Base-by-base conservation (phyloP, 1,139 yeast species). In the Zygotorulaspora mrakii region DNA sequence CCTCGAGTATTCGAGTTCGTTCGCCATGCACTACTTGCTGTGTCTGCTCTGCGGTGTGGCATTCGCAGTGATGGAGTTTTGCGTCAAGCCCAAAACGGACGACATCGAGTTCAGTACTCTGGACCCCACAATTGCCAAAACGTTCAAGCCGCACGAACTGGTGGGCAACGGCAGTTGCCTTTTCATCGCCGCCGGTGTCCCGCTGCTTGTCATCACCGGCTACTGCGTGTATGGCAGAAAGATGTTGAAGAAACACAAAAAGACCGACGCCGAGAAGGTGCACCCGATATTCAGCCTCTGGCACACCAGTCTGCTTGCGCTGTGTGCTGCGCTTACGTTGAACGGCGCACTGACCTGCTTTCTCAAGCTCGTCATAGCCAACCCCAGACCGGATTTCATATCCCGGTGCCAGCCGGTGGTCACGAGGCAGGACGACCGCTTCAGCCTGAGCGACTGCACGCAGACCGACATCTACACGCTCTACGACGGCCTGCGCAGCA, bases 371-470 rank as follows among this genome's bases (percentile, higher is more conserved):
- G 22, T 43, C 20, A 52, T 58, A 28, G 50, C 57, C 22, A 56
- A 57, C 40, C 38, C 49, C 7, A 42, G 63, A 21, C 63, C 63
- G 2, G 63, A 58, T 45, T 58, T 58, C 39, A 16, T 57, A 12
- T 54, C 45, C 8, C 42, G 61, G 26, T 57, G 61, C 42, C 42
- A 45, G 21, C 50, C 54, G 23, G 34, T 33, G 20, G 24, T 38
- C 17, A 34, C 37, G 17, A 38, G 32, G 10, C 33, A 31, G 3
- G 27, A 26, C 17, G 40, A 31, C 13, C 41, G 26, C 33, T 49
- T 40, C 38, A 35, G 42, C 7, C 22, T 53, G 5, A 49, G 40
- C 17, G 41, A 47, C 14, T 53, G 61, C 31, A 38, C 40, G 23
- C 57, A 52, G 34, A 23, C 39, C 14, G 42, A 57, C 40, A 37